phyloP scores from a whole-genome alignment of 495 filamentous ascomycete species.

The Aspergillus nanangensis region DNA sequence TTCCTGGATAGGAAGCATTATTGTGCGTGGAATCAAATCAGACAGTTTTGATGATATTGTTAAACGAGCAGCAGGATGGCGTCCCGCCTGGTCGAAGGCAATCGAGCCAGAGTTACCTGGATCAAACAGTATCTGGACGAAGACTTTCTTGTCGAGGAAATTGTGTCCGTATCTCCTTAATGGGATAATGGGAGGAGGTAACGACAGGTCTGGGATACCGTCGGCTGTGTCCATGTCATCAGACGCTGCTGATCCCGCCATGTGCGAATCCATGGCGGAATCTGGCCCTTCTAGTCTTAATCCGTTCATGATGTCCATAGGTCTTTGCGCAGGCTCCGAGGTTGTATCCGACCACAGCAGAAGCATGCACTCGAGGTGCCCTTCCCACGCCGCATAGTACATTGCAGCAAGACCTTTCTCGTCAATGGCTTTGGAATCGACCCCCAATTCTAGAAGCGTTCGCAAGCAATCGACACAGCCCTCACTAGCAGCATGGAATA shows the following conservation, averaged over 20 bases:
- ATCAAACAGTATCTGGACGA: slow-evolving; percentile 85
- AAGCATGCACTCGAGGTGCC: slow-evolving; percentile 89
- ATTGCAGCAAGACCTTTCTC: slow-evolving; percentile 91
- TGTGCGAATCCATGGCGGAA: slow-evolving; percentile 25
- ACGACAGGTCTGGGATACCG: slow-evolving; percentile 83
- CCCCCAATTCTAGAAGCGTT: slow-evolving; percentile 70
- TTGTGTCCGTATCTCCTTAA: slow-evolving; percentile 94
- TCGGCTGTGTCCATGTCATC: slow-evolving; percentile 73
- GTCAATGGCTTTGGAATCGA: slow-evolving; percentile 70
- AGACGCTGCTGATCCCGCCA: slow-evolving; percentile 46
- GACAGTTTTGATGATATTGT: slow-evolving; percentile 95
- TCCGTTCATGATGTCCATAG: slow-evolving; percentile 34
- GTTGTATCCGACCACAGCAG: slow-evolving; percentile 61
- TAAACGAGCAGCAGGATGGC: slow-evolving; percentile 89
- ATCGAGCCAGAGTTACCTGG: slow-evolving; percentile 65
- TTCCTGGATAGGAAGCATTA: slow-evolving; percentile 93
- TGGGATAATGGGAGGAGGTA: slow-evolving; percentile 95
- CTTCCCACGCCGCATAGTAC: slow-evolving; percentile 99
- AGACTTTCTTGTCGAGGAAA: slow-evolving; percentile 94
- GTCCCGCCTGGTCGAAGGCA: slow-evolving; percentile 88
- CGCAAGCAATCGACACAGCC: slow-evolving; percentile 85
- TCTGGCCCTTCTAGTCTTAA: slow-evolving; percentile 29
- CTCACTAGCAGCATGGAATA: slow-evolving; percentile 96
- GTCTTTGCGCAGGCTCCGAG: slow-evolving; percentile 18
- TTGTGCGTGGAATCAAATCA: slow-evolving; percentile 91